Base-by-base conservation (phyloP, 768 basidiomycete species). In the Scleroderma bovista region DNA sequence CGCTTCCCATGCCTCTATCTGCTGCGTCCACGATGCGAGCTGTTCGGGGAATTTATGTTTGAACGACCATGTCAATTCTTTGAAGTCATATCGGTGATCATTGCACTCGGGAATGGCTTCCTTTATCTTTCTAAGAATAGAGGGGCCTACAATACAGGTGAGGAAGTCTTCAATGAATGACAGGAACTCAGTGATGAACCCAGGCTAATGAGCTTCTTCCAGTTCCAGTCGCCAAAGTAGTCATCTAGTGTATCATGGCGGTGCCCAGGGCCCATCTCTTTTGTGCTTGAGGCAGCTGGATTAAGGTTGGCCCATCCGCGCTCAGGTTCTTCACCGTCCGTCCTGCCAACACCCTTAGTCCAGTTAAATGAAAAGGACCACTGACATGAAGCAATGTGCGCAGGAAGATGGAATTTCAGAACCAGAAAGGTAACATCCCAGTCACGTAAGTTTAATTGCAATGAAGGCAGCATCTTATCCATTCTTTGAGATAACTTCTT, bases 321-420 rank as follows among this genome's bases (percentile, higher is more conserved):
- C 39, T 78, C 75, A 0, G 71, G 58, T 1, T 59, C 69, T 43
- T 76, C 70, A 0, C 73, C 17, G 12, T 46, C 44, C 3, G 31
- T 46, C 15, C 19, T 4, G 5, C 32, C 44, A 6, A 34, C 31
- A 16, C 29, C 29, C 12, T 17, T 17, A 5, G 52, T 46, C 42
- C 62, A 65, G 20, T 66, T 68, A 13, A 75, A 53, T 1, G 61
- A 68, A 41, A 57, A 73, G 2, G 47, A 46, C 15, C 46, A 49
- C 7, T 67, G 66, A 43, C 72, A 73, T 3, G 51, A 20, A 0
- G 55, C 26, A 1, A 58, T 54, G 40, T 76, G 74, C 0, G 57
- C 67, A 3, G 61, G 57, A 15, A 74, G 58, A 22, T 76, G 75
- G 47, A 71, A 72, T 36, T 68, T 67, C 0, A 71, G 75, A 3